Percentiles rank a stretch among this genome's conserved stretches.
These are phyloP conservation scores for Blumeriella jaapii DNA, from an alignment of 2,329 filamentous ascomycete species.

Conservation along the genomic window DNA sequence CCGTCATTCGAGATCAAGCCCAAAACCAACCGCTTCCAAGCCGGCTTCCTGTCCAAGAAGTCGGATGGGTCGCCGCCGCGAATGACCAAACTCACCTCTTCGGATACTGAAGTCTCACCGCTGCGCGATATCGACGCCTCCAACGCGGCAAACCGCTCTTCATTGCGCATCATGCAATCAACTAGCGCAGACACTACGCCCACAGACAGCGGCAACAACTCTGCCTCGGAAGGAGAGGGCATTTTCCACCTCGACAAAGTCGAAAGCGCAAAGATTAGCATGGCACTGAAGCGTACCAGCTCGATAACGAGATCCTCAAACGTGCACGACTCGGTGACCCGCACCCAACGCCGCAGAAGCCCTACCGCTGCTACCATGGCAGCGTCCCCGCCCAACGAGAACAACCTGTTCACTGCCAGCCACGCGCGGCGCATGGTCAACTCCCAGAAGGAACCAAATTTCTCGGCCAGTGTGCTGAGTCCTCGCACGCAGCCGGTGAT, in stretches of 20 bases:
- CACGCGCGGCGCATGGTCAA: constrained; percentile 57
- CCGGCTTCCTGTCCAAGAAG: constrained; percentile 70
- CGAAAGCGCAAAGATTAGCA: constrained; percentile 24
- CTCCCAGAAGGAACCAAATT: constrained; percentile 44
- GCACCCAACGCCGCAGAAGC: constrained; percentile 23
- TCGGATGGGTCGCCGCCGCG: constrained; percentile 49
- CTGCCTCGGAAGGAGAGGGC: constrained; percentile 24
- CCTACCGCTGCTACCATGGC: constrained; percentile 37
- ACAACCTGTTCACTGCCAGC: constrained; percentile 51
- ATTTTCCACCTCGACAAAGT: constrained; percentile 18
- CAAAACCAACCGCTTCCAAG: constrained; percentile 71
- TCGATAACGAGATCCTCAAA: constrained; percentile 22
- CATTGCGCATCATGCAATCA: constrained; percentile 28
- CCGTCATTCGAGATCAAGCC: constrained; percentile 48
- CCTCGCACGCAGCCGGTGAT: constrained; percentile 47
- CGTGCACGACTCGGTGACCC: constrained; percentile 15
- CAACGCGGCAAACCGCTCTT: constrained; percentile 36
- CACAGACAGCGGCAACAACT: constrained; percentile 29
- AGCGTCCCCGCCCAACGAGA: constrained; percentile 43
- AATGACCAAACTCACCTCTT: constrained; percentile 45
- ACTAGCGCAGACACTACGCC: constrained; percentile 16
- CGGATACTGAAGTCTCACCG: constrained; percentile 42
- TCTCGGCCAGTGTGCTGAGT: constrained; percentile 46
- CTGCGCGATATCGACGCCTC: constrained; percentile 40
- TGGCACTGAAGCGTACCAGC: constrained; percentile 23